These are phyloP conservation scores for Kokia cookei DNA, from an alignment of 441 rosid genomes.

Conservation along the genomic window DNA sequence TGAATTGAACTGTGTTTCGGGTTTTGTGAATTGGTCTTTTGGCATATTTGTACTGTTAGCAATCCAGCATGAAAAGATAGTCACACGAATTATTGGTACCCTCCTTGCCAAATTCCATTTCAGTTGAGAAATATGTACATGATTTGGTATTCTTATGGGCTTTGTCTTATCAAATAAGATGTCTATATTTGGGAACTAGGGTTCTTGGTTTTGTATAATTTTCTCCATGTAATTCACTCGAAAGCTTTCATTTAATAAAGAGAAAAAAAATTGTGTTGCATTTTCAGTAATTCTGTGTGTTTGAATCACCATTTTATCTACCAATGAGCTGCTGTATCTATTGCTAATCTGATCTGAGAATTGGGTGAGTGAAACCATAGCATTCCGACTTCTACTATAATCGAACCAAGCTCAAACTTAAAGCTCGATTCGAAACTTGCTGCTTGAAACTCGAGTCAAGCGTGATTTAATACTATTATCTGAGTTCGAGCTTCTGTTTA, in stretches of 20 bases:
- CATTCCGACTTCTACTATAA: too few relatives aligned
- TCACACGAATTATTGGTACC: not conserved
- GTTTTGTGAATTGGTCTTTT: constrained; percentile 16
- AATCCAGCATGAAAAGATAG: not conserved
- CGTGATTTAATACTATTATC: too few relatives aligned
- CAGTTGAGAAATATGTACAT: constrained; percentile 23
- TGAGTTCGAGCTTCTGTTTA: too few relatives aligned
- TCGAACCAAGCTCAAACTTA: too few relatives aligned
- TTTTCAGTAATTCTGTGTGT: not conserved
- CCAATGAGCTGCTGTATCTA: not conserved
- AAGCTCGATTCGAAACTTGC: too few relatives aligned
- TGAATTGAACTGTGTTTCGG: constrained; percentile 14
- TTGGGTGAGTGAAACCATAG: too few relatives aligned
- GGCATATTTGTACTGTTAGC: not conserved
- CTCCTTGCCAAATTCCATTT: not conserved
- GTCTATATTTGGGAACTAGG: constrained; percentile 1
- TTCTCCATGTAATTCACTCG: constrained; percentile 9
- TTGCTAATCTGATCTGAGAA: too few relatives aligned
- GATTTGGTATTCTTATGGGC: constrained; percentile 14
- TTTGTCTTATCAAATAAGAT: constrained; percentile 6
- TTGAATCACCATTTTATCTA: not conserved
- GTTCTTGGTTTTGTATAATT: constrained; percentile 12
- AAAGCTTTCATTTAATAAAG: constrained; percentile 6
- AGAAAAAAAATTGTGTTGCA: not conserved
- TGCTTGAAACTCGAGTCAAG: too few relatives aligned